Base-by-base conservation (phyloP, 805 yeast genomes). In the Saturnispora saitoi region DNA sequence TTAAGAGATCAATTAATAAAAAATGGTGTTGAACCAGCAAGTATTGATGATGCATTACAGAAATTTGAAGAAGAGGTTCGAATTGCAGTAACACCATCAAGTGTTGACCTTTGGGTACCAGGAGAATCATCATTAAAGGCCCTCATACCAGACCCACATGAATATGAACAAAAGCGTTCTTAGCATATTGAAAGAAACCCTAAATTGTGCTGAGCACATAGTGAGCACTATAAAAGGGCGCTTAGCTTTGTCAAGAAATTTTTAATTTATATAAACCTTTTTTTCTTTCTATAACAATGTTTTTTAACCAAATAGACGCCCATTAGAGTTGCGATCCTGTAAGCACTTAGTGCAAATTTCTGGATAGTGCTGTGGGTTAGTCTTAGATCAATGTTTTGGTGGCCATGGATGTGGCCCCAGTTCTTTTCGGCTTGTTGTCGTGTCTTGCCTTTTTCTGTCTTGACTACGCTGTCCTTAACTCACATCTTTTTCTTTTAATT, bases 291-390 rank as follows among this genome's bases (percentile, higher is more conserved):
- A 49, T 45, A 53, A 53, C 58, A 58, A 61, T 59, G 63, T 59
- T 55, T 63, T 58, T 54, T 54, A 49, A 53, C 54, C 53, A 54
- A n/a, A 67, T 75, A 83, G 93, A 85, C 90, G 82, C 91, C 93
- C 91, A 77, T 77, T 77, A 78, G 83, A 78, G 83, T 78, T 81
- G 77, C 82, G 78, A 79, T 61, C 65, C 71, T 68, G 70, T 67
- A 73, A 63, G 68, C 60, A 37, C 38, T 17, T 17, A 11, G 76
- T 59, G 70, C 36, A 24, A 12, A 19, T 78, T 69, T 70, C 68
- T 69, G 70, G 61, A 66, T 78, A 55, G 95, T 86, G 95, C 95
- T 86, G 53, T 90, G 93, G 93, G 93, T 85, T 70, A 71, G 86
- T 85, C 93, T 84, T 76, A 86, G 90, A 86, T 68, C 49, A 69